Evolutionary conservation across 164 flowering plant genomes (phyloP), one percentile per base, ranked within the genome.

Genomic region (Paratinospora sagittata): DNA sequence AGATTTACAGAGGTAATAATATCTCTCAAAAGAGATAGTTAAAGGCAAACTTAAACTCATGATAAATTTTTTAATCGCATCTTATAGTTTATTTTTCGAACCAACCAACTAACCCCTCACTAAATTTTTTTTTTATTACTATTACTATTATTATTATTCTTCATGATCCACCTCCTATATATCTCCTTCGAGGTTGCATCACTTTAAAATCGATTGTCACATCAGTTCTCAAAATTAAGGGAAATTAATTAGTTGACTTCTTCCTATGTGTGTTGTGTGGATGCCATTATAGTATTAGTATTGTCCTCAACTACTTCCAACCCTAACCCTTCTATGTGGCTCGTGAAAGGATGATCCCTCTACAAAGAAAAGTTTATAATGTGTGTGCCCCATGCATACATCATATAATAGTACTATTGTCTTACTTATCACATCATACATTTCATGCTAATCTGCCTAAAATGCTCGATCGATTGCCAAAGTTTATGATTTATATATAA

Each of bases 201-300:
- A 47, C 61, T 17, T 52, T 8, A 19, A 21, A 55, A 21, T 55
- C 61, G 13, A 19, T 55, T 55, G 61, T 55, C 61, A 55, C 61
- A 55, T 55, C 61, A 19, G 21, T n/a, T 13, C 17, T 19, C 8
- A 13, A 12, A 19, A 55, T 55, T n/a, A n/a, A n/a, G n/a, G n/a
- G n/a, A n/a, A n/a, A 55, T n/a, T 55, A 30, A 55, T 55, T 55
- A 23, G 61, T 55, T 55, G 61, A 55, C 61, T 55, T 55, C 11
- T 14, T 13, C 8, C 4, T 47, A 30, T 47, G 3, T 47, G 19
- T 47, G 2, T 47, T 47, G 5, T 47, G 5, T 8, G 3, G 16
- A 47, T 47, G 19, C 4, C 4, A 47, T 10, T 19, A 19, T 3
- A 7, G 1, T 55, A 55, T n/a, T 19, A n/a, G 2, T n/a, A 7